Evolutionary conservation across 2,329 filamentous ascomycete genomes (phyloP).

Genomic region (Hymenoscyphus salicellus): DNA sequence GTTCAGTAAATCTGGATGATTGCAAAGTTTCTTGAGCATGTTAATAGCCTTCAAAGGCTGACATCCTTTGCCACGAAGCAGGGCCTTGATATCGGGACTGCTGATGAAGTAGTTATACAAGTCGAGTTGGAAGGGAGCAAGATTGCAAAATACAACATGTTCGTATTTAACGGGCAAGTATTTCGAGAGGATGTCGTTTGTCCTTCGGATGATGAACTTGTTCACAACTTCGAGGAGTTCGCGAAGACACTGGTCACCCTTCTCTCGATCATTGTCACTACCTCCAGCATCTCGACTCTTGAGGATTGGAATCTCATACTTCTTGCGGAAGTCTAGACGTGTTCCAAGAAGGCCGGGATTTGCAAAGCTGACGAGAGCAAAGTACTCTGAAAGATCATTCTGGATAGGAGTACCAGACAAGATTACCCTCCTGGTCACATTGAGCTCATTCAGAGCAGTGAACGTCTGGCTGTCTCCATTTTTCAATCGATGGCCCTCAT

Average conservation of each 20-base stretch:
- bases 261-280: constrained; percentile 74
- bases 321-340: constrained; percentile 86
- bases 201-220: constrained; percentile 96
- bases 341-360: constrained; percentile 91
- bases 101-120: constrained; percentile 97
- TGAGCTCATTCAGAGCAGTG: constrained; percentile 81
- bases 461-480: constrained; percentile 97
- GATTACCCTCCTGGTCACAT: constrained; percentile 88
- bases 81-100: constrained; percentile 87
- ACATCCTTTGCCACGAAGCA: constrained; percentile 89
- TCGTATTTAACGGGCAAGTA: constrained; percentile 98
- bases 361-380: constrained; percentile 90
- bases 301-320: constrained; percentile 88
- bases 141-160: constrained; percentile 96
- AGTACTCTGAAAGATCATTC: constrained; percentile 98
- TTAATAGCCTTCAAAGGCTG: constrained; percentile 96
- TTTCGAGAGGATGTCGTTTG: constrained; percentile 96
- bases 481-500: constrained; percentile 94
- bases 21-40: constrained; percentile 96
- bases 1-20: constrained; percentile 90
- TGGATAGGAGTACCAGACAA: constrained; percentile 96
- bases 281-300: constrained; percentile 88
- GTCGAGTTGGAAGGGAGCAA: constrained; percentile 87
- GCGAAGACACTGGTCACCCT: constrained; percentile 76
- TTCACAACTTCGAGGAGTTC: constrained; percentile 86